Percentiles rank a stretch among this genome's conserved stretches.
Conservation (phyloP, 441 rosid species). For the Bruguiera hainesii region DNA sequence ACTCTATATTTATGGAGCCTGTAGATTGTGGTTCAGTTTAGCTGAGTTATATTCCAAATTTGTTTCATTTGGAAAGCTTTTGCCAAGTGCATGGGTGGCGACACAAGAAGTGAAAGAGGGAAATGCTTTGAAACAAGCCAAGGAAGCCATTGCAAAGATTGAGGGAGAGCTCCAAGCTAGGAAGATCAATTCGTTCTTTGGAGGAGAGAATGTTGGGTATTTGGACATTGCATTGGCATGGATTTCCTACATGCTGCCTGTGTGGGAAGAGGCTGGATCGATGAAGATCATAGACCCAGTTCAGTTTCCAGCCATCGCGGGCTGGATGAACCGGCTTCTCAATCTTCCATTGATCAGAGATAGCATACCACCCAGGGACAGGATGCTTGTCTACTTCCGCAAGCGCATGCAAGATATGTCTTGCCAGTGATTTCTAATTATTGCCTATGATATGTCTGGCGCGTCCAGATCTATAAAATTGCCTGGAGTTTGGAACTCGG, state of each 20-base stretch:
- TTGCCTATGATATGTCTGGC: too few relatives aligned
- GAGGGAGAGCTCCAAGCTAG: slow-evolving; percentile 27
- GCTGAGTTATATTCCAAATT: neutral
- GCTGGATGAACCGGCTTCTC: slow-evolving; percentile 22
- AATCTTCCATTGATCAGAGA: slow-evolving; percentile 27
- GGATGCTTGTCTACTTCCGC: neutral
- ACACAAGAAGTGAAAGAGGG: slow-evolving; percentile 29
- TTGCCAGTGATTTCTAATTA: neutral
- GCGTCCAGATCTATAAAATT: too few relatives aligned
- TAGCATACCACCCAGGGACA: slow-evolving; percentile 24
- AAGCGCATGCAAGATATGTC: neutral
- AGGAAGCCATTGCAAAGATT: slow-evolving; percentile 28
- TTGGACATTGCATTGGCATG: slow-evolving; percentile 30
- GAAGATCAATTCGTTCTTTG: slow-evolving; percentile 23
- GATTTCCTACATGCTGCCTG: slow-evolving; percentile 27
- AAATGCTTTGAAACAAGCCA: slow-evolving; percentile 17
- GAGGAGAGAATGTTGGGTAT: slow-evolving; percentile 34
- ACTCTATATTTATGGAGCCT: too few relatives aligned
- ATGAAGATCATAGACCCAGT: slow-evolving; percentile 4
- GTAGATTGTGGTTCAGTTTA: too few relatives aligned
- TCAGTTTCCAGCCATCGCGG: slow-evolving; percentile 20
- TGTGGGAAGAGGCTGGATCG: slow-evolving; percentile 27
- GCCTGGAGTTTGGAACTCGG: too few relatives aligned
- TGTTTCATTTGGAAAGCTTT: slow-evolving; percentile 15
- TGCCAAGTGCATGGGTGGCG: slow-evolving; percentile 22